phyloP scores from a whole-genome alignment of 208 protist species.

The Trypanosoma cruzi region DNA sequence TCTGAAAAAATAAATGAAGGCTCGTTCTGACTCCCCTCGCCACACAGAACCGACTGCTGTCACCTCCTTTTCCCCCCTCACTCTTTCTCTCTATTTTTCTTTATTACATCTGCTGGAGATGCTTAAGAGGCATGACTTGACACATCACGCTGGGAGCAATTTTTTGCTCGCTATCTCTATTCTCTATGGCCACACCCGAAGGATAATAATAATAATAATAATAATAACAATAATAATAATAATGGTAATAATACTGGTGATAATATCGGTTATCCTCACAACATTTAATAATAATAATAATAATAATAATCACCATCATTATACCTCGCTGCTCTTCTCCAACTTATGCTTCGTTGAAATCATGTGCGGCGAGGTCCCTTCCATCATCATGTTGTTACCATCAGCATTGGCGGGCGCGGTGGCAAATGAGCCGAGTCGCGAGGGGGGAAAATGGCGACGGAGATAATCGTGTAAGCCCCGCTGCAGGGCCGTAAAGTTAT shows the following conservation, averaged over 20 bases:
- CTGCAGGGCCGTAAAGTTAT: slow-evolving; percentile 87
- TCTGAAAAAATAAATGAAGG: neutral
- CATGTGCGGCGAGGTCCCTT: neutral
- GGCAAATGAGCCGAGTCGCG: slow-evolving; percentile 12
- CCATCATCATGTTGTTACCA: neutral
- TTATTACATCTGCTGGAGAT: neutral
- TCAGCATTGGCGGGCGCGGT: neutral
- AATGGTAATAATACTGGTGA: neutral
- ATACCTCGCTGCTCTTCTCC: neutral
- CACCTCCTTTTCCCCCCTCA: neutral
- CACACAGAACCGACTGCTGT: neutral
- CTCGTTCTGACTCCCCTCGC: neutral
- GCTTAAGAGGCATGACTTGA: slow-evolving; percentile 1
- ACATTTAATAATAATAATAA: neutral
- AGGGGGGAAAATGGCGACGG: slow-evolving; percentile 70
- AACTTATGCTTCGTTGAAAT: neutral
- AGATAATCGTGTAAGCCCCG: slow-evolving; percentile 83
- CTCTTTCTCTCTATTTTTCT: neutral
- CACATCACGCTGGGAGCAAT: neutral
- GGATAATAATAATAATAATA: neutral
- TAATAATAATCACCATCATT: neutral
- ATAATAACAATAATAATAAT: neutral
- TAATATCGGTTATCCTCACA: neutral
- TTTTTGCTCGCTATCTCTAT: slow-evolving; percentile 8
- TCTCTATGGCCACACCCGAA: neutral